Base-by-base conservation (phyloP, 2,329 filamentous ascomycete species). In the Pseudonectria buxi region DNA sequence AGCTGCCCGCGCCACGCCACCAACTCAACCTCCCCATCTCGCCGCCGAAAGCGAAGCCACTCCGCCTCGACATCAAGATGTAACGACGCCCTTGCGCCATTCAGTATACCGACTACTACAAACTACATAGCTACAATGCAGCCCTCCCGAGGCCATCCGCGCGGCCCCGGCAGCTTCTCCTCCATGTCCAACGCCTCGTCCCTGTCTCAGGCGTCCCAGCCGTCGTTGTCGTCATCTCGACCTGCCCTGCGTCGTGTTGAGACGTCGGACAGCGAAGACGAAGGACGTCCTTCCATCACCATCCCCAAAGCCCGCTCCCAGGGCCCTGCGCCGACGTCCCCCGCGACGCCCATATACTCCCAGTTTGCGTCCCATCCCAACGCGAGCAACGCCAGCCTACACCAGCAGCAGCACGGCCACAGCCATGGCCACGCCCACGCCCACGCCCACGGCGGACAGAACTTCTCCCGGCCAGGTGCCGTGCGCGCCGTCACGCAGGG, bases 401-500 rank as follows among this genome's bases (percentile, higher is more conserved):
- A 66, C 26, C 46, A 49, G 30, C 66, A 67, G 14, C 72, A 74
- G 40, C 78, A 75, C 63, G 79, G 76, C 61, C 78, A 74, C 15
- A 69, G 76, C 12, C 74, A 76, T 27, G 68, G 61, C 6, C 59
- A 56, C 6, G 41, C 54, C 10, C 53, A 56, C 6, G 41, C 54
- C 10, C 53, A 47, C 32, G 44, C 55, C 31, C 51, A 57, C 45
- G 44, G 55, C 44, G 18, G 18, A 14, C 72, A 74, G 40, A 78
- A 75, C 64, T 80, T 76, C 61, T 78, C 75, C 15, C 69, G 76
- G 12, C 74, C 76, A 27, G 68, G 61, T 6, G 60, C 56, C 6
- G 42, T 53, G 11, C 53, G 59, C 15, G 38, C 51, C 31, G 47
- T 47, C 32, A 45, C 55, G 32, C 51, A 57, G 45, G 44, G 55